These are phyloP conservation scores for Glaciozyma antarctica DNA, from an alignment of 768 basidiomycete species.

Conservation along the genomic window DNA sequence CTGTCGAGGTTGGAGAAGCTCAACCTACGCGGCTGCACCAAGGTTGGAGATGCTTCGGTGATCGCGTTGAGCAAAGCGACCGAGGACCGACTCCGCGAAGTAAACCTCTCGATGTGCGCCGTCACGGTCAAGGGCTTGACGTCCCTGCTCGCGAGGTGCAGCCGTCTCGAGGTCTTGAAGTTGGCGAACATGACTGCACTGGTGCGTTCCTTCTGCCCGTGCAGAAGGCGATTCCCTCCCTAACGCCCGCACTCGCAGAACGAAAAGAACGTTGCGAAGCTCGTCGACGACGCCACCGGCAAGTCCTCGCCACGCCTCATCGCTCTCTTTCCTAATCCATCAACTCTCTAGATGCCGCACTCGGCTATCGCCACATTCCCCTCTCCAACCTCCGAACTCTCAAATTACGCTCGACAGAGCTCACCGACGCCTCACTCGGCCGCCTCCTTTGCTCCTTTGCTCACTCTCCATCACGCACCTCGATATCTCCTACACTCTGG, in stretches of 20 bases:
- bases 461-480: constrained; percentile 20
- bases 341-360: constrained; percentile 2
- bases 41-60: constrained; percentile 29
- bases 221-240: background rate
- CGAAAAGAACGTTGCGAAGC: constrained; percentile 15
- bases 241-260: constrained; percentile 11
- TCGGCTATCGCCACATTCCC: constrained; percentile 17
- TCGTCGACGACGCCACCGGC: constrained; percentile 19
- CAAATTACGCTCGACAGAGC: constrained; percentile 31
- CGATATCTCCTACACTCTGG: constrained; percentile 32
- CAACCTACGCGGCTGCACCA: constrained; percentile 27
- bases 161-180: constrained; percentile 30
- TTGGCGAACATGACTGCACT: constrained; percentile 23
- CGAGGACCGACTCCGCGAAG: constrained; percentile 7
- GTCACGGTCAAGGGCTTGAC: constrained; percentile 26
- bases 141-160: constrained; percentile 22
- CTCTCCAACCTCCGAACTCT: constrained; percentile 26
- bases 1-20: constrained; percentile 24
- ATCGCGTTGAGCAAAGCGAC: constrained; percentile 21
- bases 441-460: constrained; percentile 30
- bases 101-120: constrained; percentile 31
- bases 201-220: constrained; percentile 2
- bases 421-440: constrained; percentile 28
- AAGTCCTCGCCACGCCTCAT: background rate
- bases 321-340: too few species aligned